Percentiles rank a stretch among this genome's conserved stretches.
Evolutionary conservation across 108 stramenopile genomes (phyloP).

Genomic region (Cyclotella cryptica): DNA sequence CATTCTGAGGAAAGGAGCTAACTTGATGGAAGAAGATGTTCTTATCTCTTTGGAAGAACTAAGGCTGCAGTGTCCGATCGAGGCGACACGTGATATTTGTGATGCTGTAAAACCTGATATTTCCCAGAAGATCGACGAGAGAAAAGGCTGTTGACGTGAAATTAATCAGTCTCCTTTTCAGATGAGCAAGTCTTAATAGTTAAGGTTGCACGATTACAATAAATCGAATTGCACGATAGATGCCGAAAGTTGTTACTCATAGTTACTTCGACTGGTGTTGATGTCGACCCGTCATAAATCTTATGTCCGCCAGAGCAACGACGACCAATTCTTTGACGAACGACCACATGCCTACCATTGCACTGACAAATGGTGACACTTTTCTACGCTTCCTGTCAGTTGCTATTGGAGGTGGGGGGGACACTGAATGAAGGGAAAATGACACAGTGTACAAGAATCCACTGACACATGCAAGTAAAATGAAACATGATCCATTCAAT

Average conservation of each 20-base stretch:
- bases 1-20: slow-evolving; percentile 36
- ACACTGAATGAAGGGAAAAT: slow-evolving; percentile 19
- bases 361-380: slow-evolving; percentile 7
- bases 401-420: slow-evolving; percentile 2
- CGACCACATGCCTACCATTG: slow-evolving; percentile 2
- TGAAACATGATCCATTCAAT: slow-evolving; percentile 9
- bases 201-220: too few relatives aligned
- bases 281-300: not conserved
- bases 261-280: too few relatives aligned
- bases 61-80: slow-evolving; percentile 36
- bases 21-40: slow-evolving; percentile 35
- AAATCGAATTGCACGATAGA: too few relatives aligned
- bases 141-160: not conserved
- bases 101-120: slow-evolving; percentile 28
- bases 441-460: slow-evolving; percentile 22
- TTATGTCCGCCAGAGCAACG: not conserved
- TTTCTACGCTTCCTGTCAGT: slow-evolving; percentile 11
- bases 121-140: slow-evolving; percentile 25
- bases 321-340: slow-evolving; percentile 9
- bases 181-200: too few relatives aligned
- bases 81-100: slow-evolving; percentile 34
- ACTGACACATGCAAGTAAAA: slow-evolving; percentile 13
- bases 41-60: slow-evolving; percentile 39
- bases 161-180: not conserved
- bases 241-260: too few relatives aligned